Conservation (phyloP, 495 filamentous ascomycete species). For the Xylaria longipes region DNA sequence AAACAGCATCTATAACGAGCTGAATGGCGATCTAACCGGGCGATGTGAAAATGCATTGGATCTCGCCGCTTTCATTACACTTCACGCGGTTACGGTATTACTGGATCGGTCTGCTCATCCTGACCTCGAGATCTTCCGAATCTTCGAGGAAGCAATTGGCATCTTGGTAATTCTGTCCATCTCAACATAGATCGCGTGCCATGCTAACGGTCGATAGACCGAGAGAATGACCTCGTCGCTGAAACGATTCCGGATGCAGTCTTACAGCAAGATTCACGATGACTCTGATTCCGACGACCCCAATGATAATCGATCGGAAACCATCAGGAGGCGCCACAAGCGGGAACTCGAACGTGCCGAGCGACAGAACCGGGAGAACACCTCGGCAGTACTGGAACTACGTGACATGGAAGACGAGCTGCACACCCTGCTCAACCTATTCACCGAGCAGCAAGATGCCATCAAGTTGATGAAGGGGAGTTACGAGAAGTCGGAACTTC, state of each 20-base stretch:
- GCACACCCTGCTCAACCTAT: constrained; percentile 61
- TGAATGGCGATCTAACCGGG: constrained; percentile 71
- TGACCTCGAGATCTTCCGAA: constrained; percentile 68
- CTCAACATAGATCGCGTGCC: not conserved
- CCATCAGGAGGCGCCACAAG: constrained; percentile 57
- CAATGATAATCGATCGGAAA: constrained; percentile 48
- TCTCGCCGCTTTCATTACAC: constrained; percentile 65
- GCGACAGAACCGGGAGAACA: constrained; percentile 64
- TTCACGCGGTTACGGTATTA: constrained; percentile 68
- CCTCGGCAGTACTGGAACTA: constrained; percentile 68
- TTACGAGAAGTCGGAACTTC: constrained; percentile 43
- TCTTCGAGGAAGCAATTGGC: constrained; percentile 72
- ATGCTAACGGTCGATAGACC: constrained; percentile 48
- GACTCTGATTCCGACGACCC: constrained; percentile 58
- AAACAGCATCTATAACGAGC: constrained; percentile 69
- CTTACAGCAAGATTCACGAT: constrained; percentile 52
- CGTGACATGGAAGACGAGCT: constrained; percentile 73
- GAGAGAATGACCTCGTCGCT: constrained; percentile 69
- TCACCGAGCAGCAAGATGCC: constrained; percentile 61
- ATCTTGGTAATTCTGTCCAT: constrained; percentile 55
- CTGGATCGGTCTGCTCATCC: constrained; percentile 64
- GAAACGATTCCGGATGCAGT: constrained; percentile 63
- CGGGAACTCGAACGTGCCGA: constrained; percentile 58
- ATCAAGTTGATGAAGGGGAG: constrained; percentile 56
- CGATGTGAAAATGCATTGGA: constrained; percentile 67